These are phyloP conservation scores for Przewalskia tangutica DNA, from an alignment of 257 asterid genomes.

Conservation along the genomic window DNA sequence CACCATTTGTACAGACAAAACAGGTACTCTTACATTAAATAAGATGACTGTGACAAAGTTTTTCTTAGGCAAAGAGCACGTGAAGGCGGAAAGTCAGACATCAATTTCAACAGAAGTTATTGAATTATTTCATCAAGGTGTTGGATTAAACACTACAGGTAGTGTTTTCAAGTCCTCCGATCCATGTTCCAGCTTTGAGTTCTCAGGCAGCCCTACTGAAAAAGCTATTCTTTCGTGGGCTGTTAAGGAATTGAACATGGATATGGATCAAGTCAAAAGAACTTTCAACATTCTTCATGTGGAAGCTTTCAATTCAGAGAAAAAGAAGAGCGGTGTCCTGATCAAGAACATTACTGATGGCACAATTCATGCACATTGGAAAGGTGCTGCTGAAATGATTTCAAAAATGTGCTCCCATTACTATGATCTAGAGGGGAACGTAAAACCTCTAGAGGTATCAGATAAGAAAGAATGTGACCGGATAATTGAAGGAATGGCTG, in stretches of 20 bases:
- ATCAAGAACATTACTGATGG: slow-evolving; percentile 24
- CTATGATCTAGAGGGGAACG: slow-evolving; percentile 35
- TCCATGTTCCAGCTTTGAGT: slow-evolving; percentile 19
- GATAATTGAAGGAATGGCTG: slow-evolving; percentile 59
- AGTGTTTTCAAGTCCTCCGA: slow-evolving; percentile 12
- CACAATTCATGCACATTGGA: slow-evolving; percentile 49
- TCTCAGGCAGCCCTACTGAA: slow-evolving; percentile 85
- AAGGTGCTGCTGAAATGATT: slow-evolving; percentile 79
- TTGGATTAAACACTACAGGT: slow-evolving; percentile 44
- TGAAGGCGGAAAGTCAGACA: not conserved
- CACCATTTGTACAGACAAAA: slow-evolving; percentile 38
- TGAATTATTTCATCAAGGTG: slow-evolving; percentile 30
- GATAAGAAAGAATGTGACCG: slow-evolving; percentile 21
- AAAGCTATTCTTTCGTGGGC: slow-evolving; percentile 83
- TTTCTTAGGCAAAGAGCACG: slow-evolving; percentile 22
- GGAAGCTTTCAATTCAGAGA: slow-evolving; percentile 68
- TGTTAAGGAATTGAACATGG: slow-evolving; percentile 39
- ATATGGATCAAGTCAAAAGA: slow-evolving; percentile 34
- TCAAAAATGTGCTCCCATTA: slow-evolving; percentile 43
- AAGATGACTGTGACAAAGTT: slow-evolving; percentile 37
- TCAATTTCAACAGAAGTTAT: slow-evolving; percentile 12
- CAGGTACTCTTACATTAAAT: slow-evolving; percentile 40
- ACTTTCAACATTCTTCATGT: slow-evolving; percentile 29
- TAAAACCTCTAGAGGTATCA: slow-evolving; percentile 8
- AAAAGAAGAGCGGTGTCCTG: slow-evolving; percentile 63